phyloP scores from a whole-genome alignment of 1,284 basidiomycete genomes.

The Papiliotrema fonsecae region DNA sequence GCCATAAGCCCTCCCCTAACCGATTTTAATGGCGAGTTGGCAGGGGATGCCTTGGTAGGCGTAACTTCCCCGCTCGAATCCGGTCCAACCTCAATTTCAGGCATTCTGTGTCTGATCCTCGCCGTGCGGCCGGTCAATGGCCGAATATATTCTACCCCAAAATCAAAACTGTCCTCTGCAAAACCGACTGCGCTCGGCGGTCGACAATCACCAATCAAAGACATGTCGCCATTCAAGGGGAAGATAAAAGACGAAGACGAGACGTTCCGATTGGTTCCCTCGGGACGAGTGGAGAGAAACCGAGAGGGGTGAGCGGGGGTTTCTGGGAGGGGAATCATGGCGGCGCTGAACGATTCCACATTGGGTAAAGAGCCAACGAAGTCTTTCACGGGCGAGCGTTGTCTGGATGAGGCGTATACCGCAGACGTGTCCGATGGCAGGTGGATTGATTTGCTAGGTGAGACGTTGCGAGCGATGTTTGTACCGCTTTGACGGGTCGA shows the following conservation, averaged over 20 bases:
- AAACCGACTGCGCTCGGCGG: not conserved
- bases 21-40: too few relatives aligned
- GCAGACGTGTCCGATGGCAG: too few relatives aligned
- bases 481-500: too few relatives aligned
- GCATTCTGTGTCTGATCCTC: not conserved
- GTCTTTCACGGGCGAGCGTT: too few relatives aligned
- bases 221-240: not conserved
- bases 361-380: too few relatives aligned
- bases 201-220: conserved; percentile 8
- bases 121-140: not conserved
- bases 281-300: not conserved
- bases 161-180: conserved; percentile 8
- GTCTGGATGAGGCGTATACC: too few relatives aligned
- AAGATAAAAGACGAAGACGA: conserved; percentile 5
- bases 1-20: too few relatives aligned
- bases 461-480: too few relatives aligned
- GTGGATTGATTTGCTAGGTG: too few relatives aligned
- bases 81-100: not conserved
- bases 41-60: too few relatives aligned
- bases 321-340: not conserved
- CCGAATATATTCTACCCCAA: conserved; percentile 7
- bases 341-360: not conserved
- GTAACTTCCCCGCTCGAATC: not conserved
- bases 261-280: not conserved
- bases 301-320: not conserved